Base-by-base conservation (phyloP, 345 rosid species). In the Citrus hindsii region DNA sequence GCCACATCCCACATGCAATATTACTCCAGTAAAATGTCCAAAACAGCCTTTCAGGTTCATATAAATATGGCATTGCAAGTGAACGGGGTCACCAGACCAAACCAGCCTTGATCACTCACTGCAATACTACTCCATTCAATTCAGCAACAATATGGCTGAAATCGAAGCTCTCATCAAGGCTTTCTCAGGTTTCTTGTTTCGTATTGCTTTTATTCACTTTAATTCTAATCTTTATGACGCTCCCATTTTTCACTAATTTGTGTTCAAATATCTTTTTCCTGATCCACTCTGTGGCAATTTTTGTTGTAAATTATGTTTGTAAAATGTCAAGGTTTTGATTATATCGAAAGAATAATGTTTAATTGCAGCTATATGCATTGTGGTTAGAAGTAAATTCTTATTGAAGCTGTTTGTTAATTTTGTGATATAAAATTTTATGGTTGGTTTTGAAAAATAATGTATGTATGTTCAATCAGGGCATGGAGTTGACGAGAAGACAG, bases 401-500 rank as follows among this genome's bases (percentile, higher is more conserved):
- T 46, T 58, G 48, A 33, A 53, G 76, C 42, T 58, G 61, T 22
- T 74, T 21, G 38, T 56, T 71, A 37, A 37, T 24, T 61, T 58
- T 69, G 30, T 19, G 35, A 25, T 5, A 59, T 16, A 19, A 59
- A 18, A 3, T 46, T 14, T 65, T 14, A 18, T 16, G 0, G n/a
- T 59, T 70, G 69, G 22, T 33, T 65, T 32, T 18, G 48, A 12
- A 42, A 42, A 10, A 42, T 30, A 16, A 28, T 51, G 30, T 14
- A 5, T 48, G 21, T 61, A 53, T n/a, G 12, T 62, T 38, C 28
- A 42, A 7, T 55, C 85, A 88, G 99, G 99, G 62, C 84, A 87
- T 79, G 99, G 99, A 82, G 85, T 95, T 60, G 98, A 94, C 65
- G 99, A 96, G 90, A 84, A 79, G 32, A 80, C 90, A 67, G 25